Evolutionary conservation across 169 alveolate genomes (phyloP).

Genomic region (Plasmodium gonderi): DNA sequence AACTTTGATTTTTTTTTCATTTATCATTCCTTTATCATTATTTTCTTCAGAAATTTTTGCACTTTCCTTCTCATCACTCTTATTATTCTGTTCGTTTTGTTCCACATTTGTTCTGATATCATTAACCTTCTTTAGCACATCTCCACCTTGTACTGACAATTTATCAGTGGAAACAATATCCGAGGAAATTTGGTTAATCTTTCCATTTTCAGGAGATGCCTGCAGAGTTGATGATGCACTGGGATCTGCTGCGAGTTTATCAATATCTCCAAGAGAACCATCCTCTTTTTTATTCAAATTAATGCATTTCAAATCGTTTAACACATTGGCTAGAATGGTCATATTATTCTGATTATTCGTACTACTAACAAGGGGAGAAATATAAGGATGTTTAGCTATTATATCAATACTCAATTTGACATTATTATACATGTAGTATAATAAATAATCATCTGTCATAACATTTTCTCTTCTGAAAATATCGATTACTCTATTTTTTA

Average conservation of each 20-base stretch:
- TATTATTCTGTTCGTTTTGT: too few relatives aligned
- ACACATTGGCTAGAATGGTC: slow-evolving; percentile 13
- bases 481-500: slow-evolving; percentile 58
- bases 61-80: too few relatives aligned
- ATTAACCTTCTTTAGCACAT: not conserved
- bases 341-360: slow-evolving; percentile 2
- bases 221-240: not conserved
- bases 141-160: not conserved
- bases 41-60: too few relatives aligned
- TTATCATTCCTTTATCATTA: too few relatives aligned
- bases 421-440: slow-evolving; percentile 67
- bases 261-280: not conserved
- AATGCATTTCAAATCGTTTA: slow-evolving; percentile 44
- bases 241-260: not conserved
- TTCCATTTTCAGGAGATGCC: not conserved
- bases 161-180: not conserved
- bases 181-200: not conserved
- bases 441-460: slow-evolving; percentile 72
- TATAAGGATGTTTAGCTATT: slow-evolving; percentile 67
- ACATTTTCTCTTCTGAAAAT: slow-evolving; percentile 71
- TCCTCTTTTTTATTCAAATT: slow-evolving; percentile 21
- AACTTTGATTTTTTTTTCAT: not conserved
- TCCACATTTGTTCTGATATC: too few relatives aligned
- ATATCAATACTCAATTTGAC: slow-evolving; percentile 45
- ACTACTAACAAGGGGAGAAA: slow-evolving; percentile 25